Percentiles rank a stretch among this genome's conserved stretches.
phyloP scores from a whole-genome alignment of 192 early-diverging fungal genomes.

The Podochytrium sp. region DNA sequence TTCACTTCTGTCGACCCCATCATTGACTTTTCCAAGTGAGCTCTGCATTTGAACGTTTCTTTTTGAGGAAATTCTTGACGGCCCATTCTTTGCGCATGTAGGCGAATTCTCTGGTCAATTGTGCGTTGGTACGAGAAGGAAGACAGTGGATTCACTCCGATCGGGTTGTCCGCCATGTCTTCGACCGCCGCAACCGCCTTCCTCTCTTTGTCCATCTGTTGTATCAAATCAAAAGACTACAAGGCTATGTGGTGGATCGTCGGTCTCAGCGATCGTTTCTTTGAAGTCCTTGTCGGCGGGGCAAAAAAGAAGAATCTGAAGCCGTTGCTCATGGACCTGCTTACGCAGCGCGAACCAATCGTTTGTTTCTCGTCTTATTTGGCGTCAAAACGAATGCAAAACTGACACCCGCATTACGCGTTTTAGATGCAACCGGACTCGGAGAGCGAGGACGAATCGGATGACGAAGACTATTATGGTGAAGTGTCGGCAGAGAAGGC shows the following conservation, averaged over 20 bases:
- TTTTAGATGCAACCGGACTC: constrained; percentile 41
- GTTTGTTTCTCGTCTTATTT: constrained; percentile 23
- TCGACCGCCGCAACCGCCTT: constrained; percentile 50
- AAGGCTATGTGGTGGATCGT: constrained; percentile 46
- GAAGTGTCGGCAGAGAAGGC: constrained; percentile 37
- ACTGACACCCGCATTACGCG: no score
- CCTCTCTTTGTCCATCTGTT: constrained; percentile 39
- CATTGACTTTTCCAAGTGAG: constrained; percentile 40
- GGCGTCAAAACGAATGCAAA: background rate
- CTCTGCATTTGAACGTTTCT: background rate
- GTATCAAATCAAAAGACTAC: constrained; percentile 31
- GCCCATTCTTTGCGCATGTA: constrained; percentile 21
- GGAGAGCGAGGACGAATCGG: constrained; percentile 22
- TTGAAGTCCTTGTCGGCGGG: constrained; percentile 47
- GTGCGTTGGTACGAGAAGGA: constrained; percentile 46
- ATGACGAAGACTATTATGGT: constrained; percentile 38
- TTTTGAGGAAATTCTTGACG: background rate
- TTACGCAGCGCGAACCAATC: constrained; percentile 40
- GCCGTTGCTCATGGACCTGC: constrained; percentile 43
- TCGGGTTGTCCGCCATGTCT: constrained; percentile 25
- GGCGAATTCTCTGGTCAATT: constrained; percentile 49
- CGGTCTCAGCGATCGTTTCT: constrained; percentile 48
- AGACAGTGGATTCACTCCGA: background rate
- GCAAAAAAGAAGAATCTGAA: constrained; percentile 41
- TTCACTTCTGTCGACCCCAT: constrained; percentile 22